Evolutionary conservation across 768 basidiomycete genomes (phyloP).

Genomic region (Boletellus emodensis): DNA sequence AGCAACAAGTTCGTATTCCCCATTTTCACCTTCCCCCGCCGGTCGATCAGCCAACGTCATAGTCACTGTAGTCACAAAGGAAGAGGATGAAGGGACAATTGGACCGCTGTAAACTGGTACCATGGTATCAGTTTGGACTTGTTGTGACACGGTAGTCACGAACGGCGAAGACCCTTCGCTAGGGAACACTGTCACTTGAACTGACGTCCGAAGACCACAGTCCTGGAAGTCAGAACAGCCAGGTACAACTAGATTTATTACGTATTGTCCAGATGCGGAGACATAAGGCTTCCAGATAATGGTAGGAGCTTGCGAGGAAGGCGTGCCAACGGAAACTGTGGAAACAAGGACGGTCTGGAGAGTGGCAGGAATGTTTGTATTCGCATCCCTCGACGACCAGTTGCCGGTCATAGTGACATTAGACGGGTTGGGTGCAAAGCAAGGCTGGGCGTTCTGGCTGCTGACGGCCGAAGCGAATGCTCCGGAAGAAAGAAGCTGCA

Average conservation of each 20-base stretch:
- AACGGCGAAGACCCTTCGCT: conserved; percentile 60
- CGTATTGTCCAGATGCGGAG: conserved; percentile 83
- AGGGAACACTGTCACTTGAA: conserved; percentile 80
- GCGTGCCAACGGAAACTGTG: conserved; percentile 58
- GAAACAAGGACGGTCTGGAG: conserved; percentile 71
- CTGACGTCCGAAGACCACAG: conserved; percentile 75
- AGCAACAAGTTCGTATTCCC: conserved; percentile 80
- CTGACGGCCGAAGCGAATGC: conserved; percentile 78
- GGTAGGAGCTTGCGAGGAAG: conserved; percentile 59
- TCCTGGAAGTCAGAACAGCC: conserved; percentile 81
- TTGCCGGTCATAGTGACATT: conserved; percentile 61
- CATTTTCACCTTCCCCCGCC: conserved; percentile 55
- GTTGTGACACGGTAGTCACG: conserved; percentile 71
- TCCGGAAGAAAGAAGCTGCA: conserved; percentile 92
- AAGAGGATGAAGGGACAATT: conserved; percentile 66
- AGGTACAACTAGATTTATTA: conserved; percentile 79
- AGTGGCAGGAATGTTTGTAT: conserved; percentile 79
- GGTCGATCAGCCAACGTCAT: conserved; percentile 72
- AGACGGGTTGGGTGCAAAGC: conserved; percentile 75
- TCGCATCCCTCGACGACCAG: conserved; percentile 63
- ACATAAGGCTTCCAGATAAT: conserved; percentile 92
- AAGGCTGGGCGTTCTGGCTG: conserved; percentile 59
- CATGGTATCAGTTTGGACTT: conserved; percentile 57
- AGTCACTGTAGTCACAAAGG: conserved; percentile 70
- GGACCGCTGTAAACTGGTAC: conserved; percentile 76